A percentile compares a stretch with the other conserved stretches of the same genome.
These are phyloP conservation scores for Paecilomyces dactylethromorphus DNA, from an alignment of 2,329 filamentous ascomycete species.

Conservation along the genomic window DNA sequence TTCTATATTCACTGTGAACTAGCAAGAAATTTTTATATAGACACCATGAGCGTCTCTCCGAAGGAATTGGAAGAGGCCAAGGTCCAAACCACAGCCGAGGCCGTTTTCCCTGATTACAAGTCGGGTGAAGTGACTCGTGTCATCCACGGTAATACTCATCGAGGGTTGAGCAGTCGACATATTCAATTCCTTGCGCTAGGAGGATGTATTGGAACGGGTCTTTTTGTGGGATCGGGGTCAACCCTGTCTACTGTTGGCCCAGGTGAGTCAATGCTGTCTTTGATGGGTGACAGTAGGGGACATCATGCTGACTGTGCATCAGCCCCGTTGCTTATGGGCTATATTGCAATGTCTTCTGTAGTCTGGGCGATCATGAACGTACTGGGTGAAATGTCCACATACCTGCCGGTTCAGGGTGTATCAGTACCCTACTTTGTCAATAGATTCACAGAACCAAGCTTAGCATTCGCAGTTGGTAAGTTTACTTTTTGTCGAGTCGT, in stretches of 20 bases:
- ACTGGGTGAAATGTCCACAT: constrained; percentile 53
- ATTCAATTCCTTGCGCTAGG: constrained; percentile 22
- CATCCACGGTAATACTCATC: constrained; percentile 8
- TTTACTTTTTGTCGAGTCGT: constrained; percentile 1
- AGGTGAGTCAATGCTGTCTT: constrained; percentile 8
- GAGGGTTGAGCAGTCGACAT: constrained; percentile 21
- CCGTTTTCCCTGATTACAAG: constrained; percentile 3
- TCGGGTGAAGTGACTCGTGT: constrained; percentile 5
- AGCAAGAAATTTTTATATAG: background rate
- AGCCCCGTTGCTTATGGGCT: constrained; percentile 31
- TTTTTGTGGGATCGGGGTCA: constrained; percentile 47
- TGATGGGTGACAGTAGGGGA: background rate
- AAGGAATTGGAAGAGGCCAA: background rate
- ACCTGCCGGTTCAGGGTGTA: constrained; percentile 46
- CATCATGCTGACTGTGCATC: background rate
- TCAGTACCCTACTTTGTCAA: constrained; percentile 51
- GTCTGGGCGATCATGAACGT: constrained; percentile 37
- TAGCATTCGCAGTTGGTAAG: constrained; percentile 45
- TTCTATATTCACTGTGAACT: background rate
- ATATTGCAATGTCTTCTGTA: constrained; percentile 29
- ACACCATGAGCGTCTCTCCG: constrained; percentile 4
- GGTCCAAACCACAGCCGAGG: background rate
- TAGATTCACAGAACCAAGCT: constrained; percentile 50
- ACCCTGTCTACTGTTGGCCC: constrained; percentile 45
- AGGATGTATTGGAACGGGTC: constrained; percentile 44